Conservation (phyloP, 768 basidiomycete species). For the Naganishia randhawae region DNA sequence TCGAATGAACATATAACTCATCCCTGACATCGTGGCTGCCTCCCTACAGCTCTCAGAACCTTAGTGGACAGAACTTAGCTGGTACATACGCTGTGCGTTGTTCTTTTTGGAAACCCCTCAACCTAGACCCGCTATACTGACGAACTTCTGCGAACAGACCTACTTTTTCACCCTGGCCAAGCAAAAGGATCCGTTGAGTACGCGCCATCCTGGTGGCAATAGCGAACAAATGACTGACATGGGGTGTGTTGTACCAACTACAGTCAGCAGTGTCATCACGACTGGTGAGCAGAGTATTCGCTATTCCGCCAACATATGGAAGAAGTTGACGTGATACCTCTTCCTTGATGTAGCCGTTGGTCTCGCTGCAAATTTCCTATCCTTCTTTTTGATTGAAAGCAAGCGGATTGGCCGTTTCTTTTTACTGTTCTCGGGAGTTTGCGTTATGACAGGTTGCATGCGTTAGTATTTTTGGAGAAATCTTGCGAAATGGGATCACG, state of each 20-base stretch:
- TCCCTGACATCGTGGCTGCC: too few species aligned
- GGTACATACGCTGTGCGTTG: slow-evolving; percentile 22
- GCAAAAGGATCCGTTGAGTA: slow-evolving; percentile 31
- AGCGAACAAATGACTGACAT: background rate
- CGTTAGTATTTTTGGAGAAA: background rate
- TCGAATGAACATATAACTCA: too few species aligned
- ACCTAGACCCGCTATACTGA: background rate
- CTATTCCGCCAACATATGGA: too few species aligned
- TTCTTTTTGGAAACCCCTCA: background rate
- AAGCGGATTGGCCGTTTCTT: slow-evolving; percentile 30
- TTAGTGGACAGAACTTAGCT: slow-evolving; percentile 32
- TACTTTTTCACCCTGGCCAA: slow-evolving; percentile 34
- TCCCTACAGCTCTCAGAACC: slow-evolving; percentile 25
- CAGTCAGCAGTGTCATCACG: slow-evolving; percentile 28
- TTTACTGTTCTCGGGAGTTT: slow-evolving; percentile 27
- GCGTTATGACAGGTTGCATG: slow-evolving; percentile 14
- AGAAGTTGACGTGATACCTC: too few species aligned
- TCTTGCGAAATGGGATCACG: too few species aligned
- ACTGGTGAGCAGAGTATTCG: slow-evolving; percentile 15
- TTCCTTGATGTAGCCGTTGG: slow-evolving; percentile 27
- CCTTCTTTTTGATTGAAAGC: slow-evolving; percentile 28
- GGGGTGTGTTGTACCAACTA: too few species aligned
- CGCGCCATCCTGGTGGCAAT: background rate
- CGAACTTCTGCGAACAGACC: background rate
- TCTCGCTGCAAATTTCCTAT: slow-evolving; percentile 24